Base-by-base conservation (phyloP, 352 stramenopile species). In the Globisporangium recalcitrans region DNA sequence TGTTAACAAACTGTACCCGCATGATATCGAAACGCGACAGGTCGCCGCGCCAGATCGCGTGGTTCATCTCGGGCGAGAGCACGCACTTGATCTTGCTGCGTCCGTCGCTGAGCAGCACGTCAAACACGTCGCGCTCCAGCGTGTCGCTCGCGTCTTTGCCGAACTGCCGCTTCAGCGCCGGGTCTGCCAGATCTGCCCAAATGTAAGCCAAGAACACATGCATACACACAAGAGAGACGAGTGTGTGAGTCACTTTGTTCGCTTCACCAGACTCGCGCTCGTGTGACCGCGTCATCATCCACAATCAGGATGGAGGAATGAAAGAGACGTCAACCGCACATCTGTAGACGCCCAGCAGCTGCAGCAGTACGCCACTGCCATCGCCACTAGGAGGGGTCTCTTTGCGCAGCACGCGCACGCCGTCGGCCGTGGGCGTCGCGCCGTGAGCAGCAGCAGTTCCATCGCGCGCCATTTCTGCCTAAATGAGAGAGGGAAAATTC, bases 71-170 rank as follows among this genome's bases (percentile, higher is more conserved):
- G 4, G 77, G 70, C 1, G 65, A 63, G 44, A 89, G 53, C 13
- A 88, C 13, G 22, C 70, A 75, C 66, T 87, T 88, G 36, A 77
- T 70, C 56, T 78, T 65, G 40, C 42, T 34, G 14, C 51, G 57
- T 0, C 78, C 82, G 47, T 91, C 82, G 60, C 78, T 91, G 54
- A 91, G 32, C 14, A 91, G 52, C 42, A 88, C 38, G 58, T 91
- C 82, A 40, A 88, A 88, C 14, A 80, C 71, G 53, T 89, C 70
- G 32, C 57, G 62, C 4, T 74, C 62, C 32, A 67, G 48, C 1
- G 24, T 32, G 2, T 52, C 19, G 2, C 44, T 32, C 11, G 73
- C 70, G 1, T 27, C 31, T 2, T 38, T 21, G 3, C 69, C 66
- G 5, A 91, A 68, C 51, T 70, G 61, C n/a, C 68, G 26, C 46